Conservation (phyloP, 208 protist species). For the Leishmania tropica region DNA sequence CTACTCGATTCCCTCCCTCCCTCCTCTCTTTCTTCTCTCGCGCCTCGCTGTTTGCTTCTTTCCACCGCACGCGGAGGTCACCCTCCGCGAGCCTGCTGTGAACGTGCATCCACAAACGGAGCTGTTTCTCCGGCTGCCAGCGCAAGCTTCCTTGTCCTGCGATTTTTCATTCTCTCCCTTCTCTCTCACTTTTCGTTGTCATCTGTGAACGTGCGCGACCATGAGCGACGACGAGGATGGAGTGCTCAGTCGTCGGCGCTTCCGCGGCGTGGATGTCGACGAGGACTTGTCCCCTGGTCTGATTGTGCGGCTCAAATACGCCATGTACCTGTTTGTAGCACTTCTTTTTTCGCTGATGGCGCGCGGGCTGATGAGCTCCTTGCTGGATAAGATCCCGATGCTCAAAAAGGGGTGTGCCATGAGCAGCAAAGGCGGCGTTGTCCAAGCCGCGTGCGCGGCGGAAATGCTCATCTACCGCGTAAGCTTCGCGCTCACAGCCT, state of each 20-base stretch:
- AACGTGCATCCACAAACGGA: background rate
- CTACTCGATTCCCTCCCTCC: background rate
- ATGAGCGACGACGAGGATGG: slow-evolving; percentile 25
- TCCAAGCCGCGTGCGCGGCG: slow-evolving; percentile 55
- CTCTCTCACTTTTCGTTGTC: background rate
- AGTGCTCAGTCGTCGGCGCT: slow-evolving; percentile 12
- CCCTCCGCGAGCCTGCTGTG: background rate
- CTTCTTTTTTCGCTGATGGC: slow-evolving; percentile 72
- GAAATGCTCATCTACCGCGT: slow-evolving; percentile 88
- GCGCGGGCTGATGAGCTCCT: slow-evolving; percentile 41
- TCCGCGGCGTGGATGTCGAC: slow-evolving; percentile 39
- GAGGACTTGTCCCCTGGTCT: slow-evolving; percentile 52
- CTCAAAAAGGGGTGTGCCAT: slow-evolving; percentile 66
- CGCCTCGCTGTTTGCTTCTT: background rate
- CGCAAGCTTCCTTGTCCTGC: too few species aligned
- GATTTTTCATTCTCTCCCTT: background rate
- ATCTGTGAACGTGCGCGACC: background rate
- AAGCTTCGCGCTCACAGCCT: slow-evolving; percentile 78
- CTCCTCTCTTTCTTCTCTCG: background rate
- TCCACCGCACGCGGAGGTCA: background rate
- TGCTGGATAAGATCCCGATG: slow-evolving; percentile 60
- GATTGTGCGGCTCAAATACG: slow-evolving; percentile 79
- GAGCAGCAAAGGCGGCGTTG: slow-evolving; percentile 9
- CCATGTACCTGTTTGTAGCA: slow-evolving; percentile 77
- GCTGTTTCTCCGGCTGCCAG: background rate